Base-by-base conservation (phyloP, 2,329 filamentous ascomycete genomes). In the Delphinella strobiligena region DNA sequence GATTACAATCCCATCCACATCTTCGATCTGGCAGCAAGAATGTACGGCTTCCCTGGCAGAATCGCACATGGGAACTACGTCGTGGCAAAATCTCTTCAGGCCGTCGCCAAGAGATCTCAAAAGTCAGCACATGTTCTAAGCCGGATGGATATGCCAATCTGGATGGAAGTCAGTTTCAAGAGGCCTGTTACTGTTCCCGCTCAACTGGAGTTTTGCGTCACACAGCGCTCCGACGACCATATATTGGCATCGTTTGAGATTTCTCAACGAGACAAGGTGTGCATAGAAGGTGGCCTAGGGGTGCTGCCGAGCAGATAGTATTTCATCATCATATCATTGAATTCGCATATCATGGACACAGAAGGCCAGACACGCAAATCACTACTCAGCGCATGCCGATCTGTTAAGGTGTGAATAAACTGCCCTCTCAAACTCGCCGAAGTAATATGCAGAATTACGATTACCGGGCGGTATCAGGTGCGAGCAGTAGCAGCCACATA, bases 1-100 rank as follows among this genome's bases (percentile, higher is more conserved):
- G 34, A 36, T 19, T 36, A 36, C 34, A 36, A 36, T 22, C 34
- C 34, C 4, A 36, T 36, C 18, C 34, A 36, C 14, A 36, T 22
- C 17, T 15, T 18, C 11, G 14, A 36, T 8, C 34, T 15, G 14
- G 17, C 24, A 8, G 34, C 34, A 4, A 36, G 18, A 19, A 14
- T 24, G 17, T 36, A 19, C 18, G 34, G 34, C 34, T 36, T 36
- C 34, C 17, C 34, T 5, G 18, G 17, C 3, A 36, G 4, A 11
- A 36, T 36, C 18, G 34, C 34, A 22, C 34, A 36, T 22, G 34
- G 34, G 11, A 36, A 24, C 18, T 19, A 36, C 22, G 34, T 22
- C 12, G 34, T 36, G 7, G 34, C 34, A 22, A 36, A 22, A 14
- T 14, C 24, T 8, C 11, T 36, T 11, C 18, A 36, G 11, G 17